Evolutionary conservation across 2,329 filamentous ascomycete species (phyloP).

Genomic region (Penicillium sp.): DNA sequence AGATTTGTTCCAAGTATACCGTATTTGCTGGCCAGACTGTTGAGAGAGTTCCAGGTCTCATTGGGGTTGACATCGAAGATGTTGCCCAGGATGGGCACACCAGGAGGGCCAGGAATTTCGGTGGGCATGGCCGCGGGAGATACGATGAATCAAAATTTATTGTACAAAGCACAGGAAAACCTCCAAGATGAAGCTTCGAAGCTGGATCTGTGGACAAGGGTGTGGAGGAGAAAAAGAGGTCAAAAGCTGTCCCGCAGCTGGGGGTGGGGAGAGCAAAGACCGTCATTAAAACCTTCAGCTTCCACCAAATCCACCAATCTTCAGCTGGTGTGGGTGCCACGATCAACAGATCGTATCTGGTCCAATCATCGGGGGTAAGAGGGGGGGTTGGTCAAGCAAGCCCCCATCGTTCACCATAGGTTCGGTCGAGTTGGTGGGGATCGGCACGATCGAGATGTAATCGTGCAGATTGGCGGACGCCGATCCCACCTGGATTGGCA

Average conservation of each 20-base stretch:
- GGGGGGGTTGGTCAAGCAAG: constrained; percentile 9
- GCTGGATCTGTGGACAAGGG: background rate
- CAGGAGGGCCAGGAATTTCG: constrained; percentile 54
- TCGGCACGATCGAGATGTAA: constrained; percentile 27
- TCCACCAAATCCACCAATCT: constrained; percentile 10
- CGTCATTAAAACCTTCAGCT: constrained; percentile 9
- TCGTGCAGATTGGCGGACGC: constrained; percentile 24
- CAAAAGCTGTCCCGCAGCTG: background rate
- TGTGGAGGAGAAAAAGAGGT: background rate
- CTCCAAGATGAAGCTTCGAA: no score
- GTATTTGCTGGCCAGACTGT: constrained; percentile 50
- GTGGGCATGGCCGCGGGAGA: constrained; percentile 38
- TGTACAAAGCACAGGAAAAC: background rate
- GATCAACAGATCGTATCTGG: constrained; percentile 22
- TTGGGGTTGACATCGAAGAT: constrained; percentile 51
- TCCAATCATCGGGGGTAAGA: constrained; percentile 9
- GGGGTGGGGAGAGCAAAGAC: constrained; percentile 6
- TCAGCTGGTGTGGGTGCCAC: constrained; percentile 14
- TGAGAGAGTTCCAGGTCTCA: constrained; percentile 54
- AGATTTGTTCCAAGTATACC: constrained; percentile 28
- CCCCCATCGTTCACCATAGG: constrained; percentile 23
- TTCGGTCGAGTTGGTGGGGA: constrained; percentile 21
- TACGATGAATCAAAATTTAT: background rate
- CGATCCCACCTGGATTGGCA: constrained; percentile 19
- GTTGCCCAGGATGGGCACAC: constrained; percentile 56